These are phyloP conservation scores for Pyrenophora graminea DNA, from an alignment of 2,329 filamentous ascomycete species.

Conservation along the genomic window DNA sequence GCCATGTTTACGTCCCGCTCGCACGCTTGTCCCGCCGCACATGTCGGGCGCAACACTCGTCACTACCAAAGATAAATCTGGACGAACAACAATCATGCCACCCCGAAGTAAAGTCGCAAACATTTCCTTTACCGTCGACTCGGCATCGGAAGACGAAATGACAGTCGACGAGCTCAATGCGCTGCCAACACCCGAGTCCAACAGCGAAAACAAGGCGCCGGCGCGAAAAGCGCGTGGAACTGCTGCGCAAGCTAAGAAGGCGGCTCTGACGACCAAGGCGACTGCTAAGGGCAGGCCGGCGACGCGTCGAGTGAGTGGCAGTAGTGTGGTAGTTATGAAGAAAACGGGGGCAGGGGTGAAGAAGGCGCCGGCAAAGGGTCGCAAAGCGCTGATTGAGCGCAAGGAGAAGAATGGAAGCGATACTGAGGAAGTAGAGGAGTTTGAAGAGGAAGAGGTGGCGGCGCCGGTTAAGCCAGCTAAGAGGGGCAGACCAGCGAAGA, in stretches of 20 bases:
- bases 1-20: conserved; percentile 11
- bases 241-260: conserved; percentile 31
- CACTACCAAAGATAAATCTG: neutral
- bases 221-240: conserved; percentile 42
- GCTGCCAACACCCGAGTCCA: conserved; percentile 48
- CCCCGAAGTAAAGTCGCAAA: conserved; percentile 38
- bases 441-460: conserved; percentile 34
- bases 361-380: conserved; percentile 39
- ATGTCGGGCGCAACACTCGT: conserved; percentile 5
- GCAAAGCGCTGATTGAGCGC: conserved; percentile 50
- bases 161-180: conserved; percentile 40
- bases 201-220: conserved; percentile 45
- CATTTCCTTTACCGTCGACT: conserved; percentile 47
- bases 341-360: conserved; percentile 46
- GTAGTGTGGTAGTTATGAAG: conserved; percentile 43
- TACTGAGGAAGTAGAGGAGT: conserved; percentile 51
- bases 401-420: conserved; percentile 49
- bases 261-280: conserved; percentile 34
- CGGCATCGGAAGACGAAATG: conserved; percentile 50
- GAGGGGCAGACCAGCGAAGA: conserved; percentile 54
- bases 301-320: conserved; percentile 45
- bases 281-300: conserved; percentile 43
- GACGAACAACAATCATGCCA: conserved; percentile 30
- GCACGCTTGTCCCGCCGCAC: conserved; percentile 9
- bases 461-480: conserved; percentile 33